Conservation (phyloP, 352 stramenopile genomes). For the Globisporangium uncinulatum region DNA sequence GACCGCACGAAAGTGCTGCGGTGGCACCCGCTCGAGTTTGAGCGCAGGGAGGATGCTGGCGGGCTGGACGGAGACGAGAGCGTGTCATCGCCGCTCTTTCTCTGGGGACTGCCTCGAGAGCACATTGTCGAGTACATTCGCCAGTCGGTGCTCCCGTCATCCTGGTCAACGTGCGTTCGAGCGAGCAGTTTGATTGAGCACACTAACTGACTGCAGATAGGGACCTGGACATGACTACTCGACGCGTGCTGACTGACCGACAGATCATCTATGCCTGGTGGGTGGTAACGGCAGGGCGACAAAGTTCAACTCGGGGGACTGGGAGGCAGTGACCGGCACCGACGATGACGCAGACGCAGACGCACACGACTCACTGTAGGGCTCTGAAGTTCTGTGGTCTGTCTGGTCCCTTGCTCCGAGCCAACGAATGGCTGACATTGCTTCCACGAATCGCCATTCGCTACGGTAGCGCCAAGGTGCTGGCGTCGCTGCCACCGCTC, state of each 20-base stretch:
- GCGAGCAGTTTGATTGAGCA: neutral
- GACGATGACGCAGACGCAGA: neutral
- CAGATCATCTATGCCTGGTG: too few relatives aligned
- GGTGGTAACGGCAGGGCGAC: constrained; percentile 11
- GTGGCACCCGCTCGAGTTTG: constrained; percentile 5
- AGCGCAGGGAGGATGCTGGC: neutral
- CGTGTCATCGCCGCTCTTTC: constrained; percentile 28
- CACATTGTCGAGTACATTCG: constrained; percentile 77
- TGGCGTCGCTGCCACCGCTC: constrained; percentile 12
- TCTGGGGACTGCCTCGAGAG: constrained; percentile 63
- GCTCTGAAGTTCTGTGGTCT: too few relatives aligned
- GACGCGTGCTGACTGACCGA: too few relatives aligned
- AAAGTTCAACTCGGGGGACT: constrained; percentile 26
- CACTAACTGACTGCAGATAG: neutral
- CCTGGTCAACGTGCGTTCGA: constrained; percentile 44
- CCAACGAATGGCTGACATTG: too few relatives aligned
- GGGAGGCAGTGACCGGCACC: constrained; percentile 29
- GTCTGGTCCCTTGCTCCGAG: too few relatives aligned
- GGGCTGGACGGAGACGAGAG: constrained; percentile 2
- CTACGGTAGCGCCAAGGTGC: constrained; percentile 2
- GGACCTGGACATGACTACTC: too few relatives aligned
- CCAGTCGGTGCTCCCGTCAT: constrained; percentile 62
- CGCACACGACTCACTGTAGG: constrained; percentile 6
- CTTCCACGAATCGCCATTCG: neutral
- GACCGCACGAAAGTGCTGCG: constrained; percentile 52